These are phyloP conservation scores for Penicillium sp. DNA, from an alignment of 2,329 filamentous ascomycete species.

Conservation along the genomic window DNA sequence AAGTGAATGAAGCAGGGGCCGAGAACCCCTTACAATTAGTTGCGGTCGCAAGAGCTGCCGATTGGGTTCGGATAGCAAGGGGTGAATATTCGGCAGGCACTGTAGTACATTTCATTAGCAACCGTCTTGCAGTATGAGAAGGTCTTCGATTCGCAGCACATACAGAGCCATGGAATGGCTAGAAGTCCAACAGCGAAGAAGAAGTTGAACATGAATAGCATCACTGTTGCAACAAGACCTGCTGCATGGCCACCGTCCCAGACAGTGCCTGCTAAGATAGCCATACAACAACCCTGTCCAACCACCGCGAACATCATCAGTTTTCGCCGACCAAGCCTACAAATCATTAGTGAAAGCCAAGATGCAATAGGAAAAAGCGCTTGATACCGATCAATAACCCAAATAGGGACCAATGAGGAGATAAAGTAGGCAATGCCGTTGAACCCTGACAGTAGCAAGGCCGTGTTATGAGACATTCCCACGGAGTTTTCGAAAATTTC, in stretches of 20 bases:
- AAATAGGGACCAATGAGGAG: conserved; percentile 39
- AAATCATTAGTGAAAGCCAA: background rate
- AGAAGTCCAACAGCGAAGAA: conserved; percentile 53
- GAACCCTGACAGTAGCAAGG: conserved; percentile 34
- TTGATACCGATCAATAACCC: conserved; percentile 35
- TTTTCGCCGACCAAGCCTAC: conserved; percentile 53
- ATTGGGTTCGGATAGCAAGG: conserved; percentile 51
- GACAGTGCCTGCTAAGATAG: conserved; percentile 48
- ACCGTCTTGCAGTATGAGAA: background rate
- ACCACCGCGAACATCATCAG: conserved; percentile 59
- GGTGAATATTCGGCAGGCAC: conserved; percentile 49
- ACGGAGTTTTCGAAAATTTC: conserved; percentile 50
- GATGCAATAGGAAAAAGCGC: background rate
- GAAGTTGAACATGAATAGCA: conserved; percentile 58
- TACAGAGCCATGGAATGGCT: conserved; percentile 46
- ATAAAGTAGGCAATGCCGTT: conserved; percentile 48
- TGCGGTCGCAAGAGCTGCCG: conserved; percentile 51
- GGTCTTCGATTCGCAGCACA: conserved; percentile 6
- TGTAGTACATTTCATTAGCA: conserved; percentile 22
- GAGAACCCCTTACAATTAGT: conserved; percentile 43
- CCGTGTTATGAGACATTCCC: conserved; percentile 42
- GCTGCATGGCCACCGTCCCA: conserved; percentile 38
- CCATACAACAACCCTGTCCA: conserved; percentile 54
- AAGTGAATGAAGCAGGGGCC: background rate
- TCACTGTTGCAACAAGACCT: conserved; percentile 46